Percentiles rank a stretch among this genome's conserved stretches.
These are phyloP conservation scores for Inonotus obliquus DNA, from an alignment of 1,284 basidiomycete genomes.

Conservation along the genomic window DNA sequence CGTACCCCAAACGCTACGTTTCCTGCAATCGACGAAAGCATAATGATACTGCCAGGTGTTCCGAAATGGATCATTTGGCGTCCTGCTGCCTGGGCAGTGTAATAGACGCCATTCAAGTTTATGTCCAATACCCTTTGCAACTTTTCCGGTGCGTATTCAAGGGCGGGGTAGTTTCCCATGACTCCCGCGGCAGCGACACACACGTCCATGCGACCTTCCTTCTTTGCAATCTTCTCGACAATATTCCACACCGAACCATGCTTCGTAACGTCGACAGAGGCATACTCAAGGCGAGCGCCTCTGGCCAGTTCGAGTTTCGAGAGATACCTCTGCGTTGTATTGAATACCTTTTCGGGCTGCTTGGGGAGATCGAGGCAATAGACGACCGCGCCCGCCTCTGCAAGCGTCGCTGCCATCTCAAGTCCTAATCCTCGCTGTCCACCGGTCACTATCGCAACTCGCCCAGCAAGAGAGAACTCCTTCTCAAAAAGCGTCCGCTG, in stretches of 20 bases:
- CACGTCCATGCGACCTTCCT: constrained; percentile 63
- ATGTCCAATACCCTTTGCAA: constrained; percentile 64
- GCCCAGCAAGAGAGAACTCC: constrained; percentile 72
- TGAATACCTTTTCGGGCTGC: constrained; percentile 65
- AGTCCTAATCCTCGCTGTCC: constrained; percentile 80
- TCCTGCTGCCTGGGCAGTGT: constrained; percentile 76
- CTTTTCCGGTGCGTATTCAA: constrained; percentile 66
- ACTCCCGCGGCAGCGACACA: constrained; percentile 79
- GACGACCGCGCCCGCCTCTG: constrained; percentile 74
- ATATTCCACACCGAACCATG: constrained; percentile 52
- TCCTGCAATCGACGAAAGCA: constrained; percentile 57
- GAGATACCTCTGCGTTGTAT: constrained; percentile 49
- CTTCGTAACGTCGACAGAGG: constrained; percentile 59
- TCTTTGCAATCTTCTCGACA: constrained; percentile 57
- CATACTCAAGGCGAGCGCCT: constrained; percentile 57
- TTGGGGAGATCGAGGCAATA: constrained; percentile 74
- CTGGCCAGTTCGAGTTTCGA: constrained; percentile 33
- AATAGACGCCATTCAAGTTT: constrained; percentile 74
- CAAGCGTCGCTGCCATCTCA: constrained; percentile 73
- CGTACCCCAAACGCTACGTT: neutral
- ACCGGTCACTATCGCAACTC: constrained; percentile 74
- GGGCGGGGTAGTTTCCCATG: constrained; percentile 54
- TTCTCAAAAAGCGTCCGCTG: constrained; percentile 55
- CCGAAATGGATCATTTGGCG: constrained; percentile 69
- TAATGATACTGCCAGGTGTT: constrained; percentile 70